phyloP scores from a whole-genome alignment of 2,329 filamentous ascomycete genomes.

The Aureobasidium leucospermi region DNA sequence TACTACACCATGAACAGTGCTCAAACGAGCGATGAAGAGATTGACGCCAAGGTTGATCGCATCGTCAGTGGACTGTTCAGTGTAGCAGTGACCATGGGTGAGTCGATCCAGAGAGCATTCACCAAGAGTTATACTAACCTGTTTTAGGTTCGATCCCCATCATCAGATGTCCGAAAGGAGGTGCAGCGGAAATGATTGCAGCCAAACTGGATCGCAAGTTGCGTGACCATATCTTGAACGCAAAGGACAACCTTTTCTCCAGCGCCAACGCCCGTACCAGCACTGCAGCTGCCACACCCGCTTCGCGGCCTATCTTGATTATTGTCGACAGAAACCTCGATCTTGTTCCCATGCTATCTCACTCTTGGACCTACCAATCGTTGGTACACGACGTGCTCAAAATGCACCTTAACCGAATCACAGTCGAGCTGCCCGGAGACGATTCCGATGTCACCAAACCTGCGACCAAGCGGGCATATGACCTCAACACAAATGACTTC shows the following conservation, averaged over 20 bases:
- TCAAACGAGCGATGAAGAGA: slow-evolving; percentile 79
- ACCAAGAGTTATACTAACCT: not conserved
- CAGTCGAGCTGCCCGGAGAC: slow-evolving; percentile 75
- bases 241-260: slow-evolving; percentile 95
- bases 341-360: slow-evolving; percentile 95
- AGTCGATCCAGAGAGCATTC: slow-evolving; percentile 18
- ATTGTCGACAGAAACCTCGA: slow-evolving; percentile 95
- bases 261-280: slow-evolving; percentile 55
- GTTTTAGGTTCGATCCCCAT: slow-evolving; percentile 71
- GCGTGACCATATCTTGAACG: slow-evolving; percentile 92
- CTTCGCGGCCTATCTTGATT: slow-evolving; percentile 79
- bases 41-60: slow-evolving; percentile 79
- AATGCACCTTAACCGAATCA: slow-evolving; percentile 88
- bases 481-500: slow-evolving; percentile 82
- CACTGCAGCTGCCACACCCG: slow-evolving; percentile 52
- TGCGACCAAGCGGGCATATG: slow-evolving; percentile 79
- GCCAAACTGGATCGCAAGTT: slow-evolving; percentile 92
- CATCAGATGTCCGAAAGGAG: slow-evolving; percentile 87
- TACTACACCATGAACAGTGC: slow-evolving; percentile 97
- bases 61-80: slow-evolving; percentile 97
- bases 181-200: slow-evolving; percentile 88
- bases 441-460: slow-evolving; percentile 65
- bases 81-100: slow-evolving; percentile 96
- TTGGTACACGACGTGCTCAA: slow-evolving; percentile 71
- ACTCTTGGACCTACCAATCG: slow-evolving; percentile 87